Percentiles rank a stretch among this genome's conserved stretches.
These are phyloP conservation scores for Senna tora DNA, from an alignment of 306 rosid species.

Conservation along the genomic window DNA sequence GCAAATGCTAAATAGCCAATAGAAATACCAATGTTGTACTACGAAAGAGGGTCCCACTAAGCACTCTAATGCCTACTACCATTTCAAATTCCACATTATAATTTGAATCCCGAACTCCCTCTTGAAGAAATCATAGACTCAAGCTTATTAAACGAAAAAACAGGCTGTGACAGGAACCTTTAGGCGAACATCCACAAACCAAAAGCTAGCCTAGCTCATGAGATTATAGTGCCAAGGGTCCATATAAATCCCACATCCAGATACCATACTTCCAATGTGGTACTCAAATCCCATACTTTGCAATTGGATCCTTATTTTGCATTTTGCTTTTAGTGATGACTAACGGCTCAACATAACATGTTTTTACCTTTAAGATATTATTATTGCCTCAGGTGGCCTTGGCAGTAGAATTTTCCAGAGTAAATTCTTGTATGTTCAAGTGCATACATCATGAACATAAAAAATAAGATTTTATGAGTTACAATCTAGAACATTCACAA, in stretches of 20 bases:
- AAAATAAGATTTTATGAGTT: not conserved
- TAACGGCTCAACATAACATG: not conserved
- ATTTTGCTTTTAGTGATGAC: constrained; percentile 4
- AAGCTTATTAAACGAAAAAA: too few relatives aligned
- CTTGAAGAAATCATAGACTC: not conserved
- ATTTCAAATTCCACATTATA: not conserved
- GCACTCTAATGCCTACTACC: not conserved
- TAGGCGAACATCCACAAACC: too few relatives aligned
- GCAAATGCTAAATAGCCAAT: not conserved
- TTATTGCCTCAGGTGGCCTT: constrained; percentile 11
- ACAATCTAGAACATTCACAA: not conserved
- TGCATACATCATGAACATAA: not conserved
- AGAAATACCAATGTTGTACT: not conserved
- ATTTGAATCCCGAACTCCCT: not conserved
- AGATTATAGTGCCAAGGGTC: too few relatives aligned
- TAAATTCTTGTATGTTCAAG: not conserved
- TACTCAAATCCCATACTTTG: too few relatives aligned
- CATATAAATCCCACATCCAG: too few relatives aligned
- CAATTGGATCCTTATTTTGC: too few relatives aligned
- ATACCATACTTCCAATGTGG: too few relatives aligned
- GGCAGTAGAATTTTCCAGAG: not conserved
- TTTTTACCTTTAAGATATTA: not conserved
- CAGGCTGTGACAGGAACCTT: too few relatives aligned
- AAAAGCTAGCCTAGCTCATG: too few relatives aligned
- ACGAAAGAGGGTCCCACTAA: not conserved